phyloP scores from a whole-genome alignment of 176 grass and related monocot species.

The Raddia distichophylla region DNA sequence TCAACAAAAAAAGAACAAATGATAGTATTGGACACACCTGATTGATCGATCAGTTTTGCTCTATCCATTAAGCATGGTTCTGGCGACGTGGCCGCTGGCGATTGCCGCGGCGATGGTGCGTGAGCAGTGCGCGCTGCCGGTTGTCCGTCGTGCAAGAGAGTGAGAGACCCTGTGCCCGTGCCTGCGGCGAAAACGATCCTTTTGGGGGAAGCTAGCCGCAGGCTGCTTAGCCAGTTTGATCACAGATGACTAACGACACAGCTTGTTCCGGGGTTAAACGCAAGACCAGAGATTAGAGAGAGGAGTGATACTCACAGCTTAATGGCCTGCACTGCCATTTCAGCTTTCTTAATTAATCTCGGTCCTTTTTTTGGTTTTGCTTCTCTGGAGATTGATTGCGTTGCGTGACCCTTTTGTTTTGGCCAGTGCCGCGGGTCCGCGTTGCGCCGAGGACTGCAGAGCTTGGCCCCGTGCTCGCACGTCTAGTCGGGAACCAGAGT shows the following conservation, averaged over 20 bases:
- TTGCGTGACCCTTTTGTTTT: conserved; percentile 42
- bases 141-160: conserved; percentile 22
- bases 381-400: neutral
- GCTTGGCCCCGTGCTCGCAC: neutral
- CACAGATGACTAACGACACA: too few relatives aligned
- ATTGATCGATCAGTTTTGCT: too few relatives aligned
- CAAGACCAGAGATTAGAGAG: too few relatives aligned
- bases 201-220: neutral
- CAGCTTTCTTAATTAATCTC: too few relatives aligned
- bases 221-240: too few relatives aligned
- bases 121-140: conserved; percentile 41
- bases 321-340: too few relatives aligned
- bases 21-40: too few relatives aligned
- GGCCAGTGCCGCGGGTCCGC: neutral
- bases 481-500: neutral
- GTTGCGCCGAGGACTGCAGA: conserved; percentile 12
- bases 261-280: conserved; percentile 48
- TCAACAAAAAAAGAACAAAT: too few relatives aligned
- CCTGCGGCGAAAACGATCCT: neutral
- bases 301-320: too few relatives aligned
- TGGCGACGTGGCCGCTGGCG: neutral
- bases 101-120: conserved; percentile 34
- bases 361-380: neutral
- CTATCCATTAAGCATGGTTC: too few relatives aligned
- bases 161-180: neutral